A percentile compares a stretch with the other conserved stretches of the same genome.
These are phyloP conservation scores for Fraxinus sp. DNA, from an alignment of 305 asterid genomes.

Conservation along the genomic window DNA sequence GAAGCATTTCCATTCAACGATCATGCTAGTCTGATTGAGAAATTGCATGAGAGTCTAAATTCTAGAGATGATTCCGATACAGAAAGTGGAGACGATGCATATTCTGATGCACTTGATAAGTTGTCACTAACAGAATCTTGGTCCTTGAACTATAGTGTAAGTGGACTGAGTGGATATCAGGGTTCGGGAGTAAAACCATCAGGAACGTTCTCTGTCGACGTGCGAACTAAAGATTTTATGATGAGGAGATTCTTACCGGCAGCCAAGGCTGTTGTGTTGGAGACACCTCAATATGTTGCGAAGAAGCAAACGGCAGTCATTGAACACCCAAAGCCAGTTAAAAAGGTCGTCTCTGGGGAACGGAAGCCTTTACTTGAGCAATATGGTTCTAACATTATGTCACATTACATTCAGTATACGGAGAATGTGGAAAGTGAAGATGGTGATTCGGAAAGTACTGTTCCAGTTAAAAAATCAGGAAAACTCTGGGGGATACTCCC, in stretches of 20 bases:
- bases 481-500: slow-evolving; percentile 78
- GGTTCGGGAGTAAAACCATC: slow-evolving; percentile 51
- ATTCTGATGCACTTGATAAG: slow-evolving; percentile 59
- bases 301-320: slow-evolving; percentile 42
- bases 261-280: slow-evolving; percentile 80
- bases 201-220: slow-evolving; percentile 53
- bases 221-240: slow-evolving; percentile 79
- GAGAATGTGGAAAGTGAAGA: slow-evolving; percentile 57
- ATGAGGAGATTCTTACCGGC: slow-evolving; percentile 86
- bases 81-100: slow-evolving; percentile 51
- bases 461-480: slow-evolving; percentile 51
- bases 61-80: slow-evolving; percentile 55
- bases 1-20: slow-evolving; percentile 52
- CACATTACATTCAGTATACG: slow-evolving; percentile 32
- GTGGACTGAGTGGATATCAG: slow-evolving; percentile 63
- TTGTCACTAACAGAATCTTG: slow-evolving; percentile 52
- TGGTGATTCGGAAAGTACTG: slow-evolving; percentile 36
- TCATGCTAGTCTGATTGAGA: slow-evolving; percentile 74
- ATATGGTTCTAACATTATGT: slow-evolving; percentile 32
- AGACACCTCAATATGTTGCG: slow-evolving; percentile 56
- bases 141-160: slow-evolving; percentile 59
- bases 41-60: slow-evolving; percentile 57
- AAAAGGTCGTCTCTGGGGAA: slow-evolving; percentile 56
- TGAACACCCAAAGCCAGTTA: slow-evolving; percentile 45
- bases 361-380: slow-evolving; percentile 47